Percentiles rank a stretch among this genome's conserved stretches.
phyloP scores from a whole-genome alignment of 768 basidiomycete species.

The Leucocoprinus leucothites region DNA sequence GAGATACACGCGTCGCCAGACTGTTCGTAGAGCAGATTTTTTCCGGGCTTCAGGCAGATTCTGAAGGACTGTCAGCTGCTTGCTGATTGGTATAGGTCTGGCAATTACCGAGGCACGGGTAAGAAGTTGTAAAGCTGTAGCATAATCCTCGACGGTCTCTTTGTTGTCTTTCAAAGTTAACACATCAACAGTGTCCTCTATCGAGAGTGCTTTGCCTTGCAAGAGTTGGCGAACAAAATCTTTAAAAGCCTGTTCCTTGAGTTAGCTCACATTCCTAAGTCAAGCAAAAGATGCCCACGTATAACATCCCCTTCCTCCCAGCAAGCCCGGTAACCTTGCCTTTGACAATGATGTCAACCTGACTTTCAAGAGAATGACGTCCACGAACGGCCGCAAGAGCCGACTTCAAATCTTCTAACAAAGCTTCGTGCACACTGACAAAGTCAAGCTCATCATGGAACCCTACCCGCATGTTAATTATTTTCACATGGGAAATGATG shows the following conservation, averaged over 20 bases:
- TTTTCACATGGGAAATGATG: not conserved
- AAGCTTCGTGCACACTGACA: conserved; percentile 74
- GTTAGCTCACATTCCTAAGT: not conserved
- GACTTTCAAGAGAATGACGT: conserved; percentile 62
- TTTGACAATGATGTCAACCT: conserved; percentile 61
- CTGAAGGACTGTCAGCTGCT: conserved; percentile 29
- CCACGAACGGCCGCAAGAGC: conserved; percentile 46
- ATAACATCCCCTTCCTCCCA: conserved; percentile 49
- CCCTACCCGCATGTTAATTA: conserved; percentile 35
- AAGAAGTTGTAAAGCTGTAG: conserved; percentile 66
- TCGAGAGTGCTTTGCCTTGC: conserved; percentile 67
- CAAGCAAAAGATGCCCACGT: conserved; percentile 32
- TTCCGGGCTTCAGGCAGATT: conserved; percentile 68
- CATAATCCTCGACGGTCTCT: conserved; percentile 57
- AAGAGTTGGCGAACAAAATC: conserved; percentile 64
- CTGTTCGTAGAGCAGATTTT: conserved; percentile 63
- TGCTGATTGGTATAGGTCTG: not conserved
- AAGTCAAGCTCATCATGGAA: conserved; percentile 89
- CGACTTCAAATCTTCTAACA: conserved; percentile 60
- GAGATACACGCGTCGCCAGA: conserved; percentile 87
- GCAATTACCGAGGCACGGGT: conserved; percentile 46
- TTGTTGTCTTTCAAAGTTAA: conserved; percentile 82
- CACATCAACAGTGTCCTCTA: conserved; percentile 82
- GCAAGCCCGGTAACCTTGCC: conserved; percentile 45
- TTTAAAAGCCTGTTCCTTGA: conserved; percentile 58